A percentile compares a stretch with the other conserved stretches of the same genome.
These are phyloP conservation scores for Leptosphaerulina australis DNA, from an alignment of 2,329 filamentous ascomycete genomes.

Conservation along the genomic window DNA sequence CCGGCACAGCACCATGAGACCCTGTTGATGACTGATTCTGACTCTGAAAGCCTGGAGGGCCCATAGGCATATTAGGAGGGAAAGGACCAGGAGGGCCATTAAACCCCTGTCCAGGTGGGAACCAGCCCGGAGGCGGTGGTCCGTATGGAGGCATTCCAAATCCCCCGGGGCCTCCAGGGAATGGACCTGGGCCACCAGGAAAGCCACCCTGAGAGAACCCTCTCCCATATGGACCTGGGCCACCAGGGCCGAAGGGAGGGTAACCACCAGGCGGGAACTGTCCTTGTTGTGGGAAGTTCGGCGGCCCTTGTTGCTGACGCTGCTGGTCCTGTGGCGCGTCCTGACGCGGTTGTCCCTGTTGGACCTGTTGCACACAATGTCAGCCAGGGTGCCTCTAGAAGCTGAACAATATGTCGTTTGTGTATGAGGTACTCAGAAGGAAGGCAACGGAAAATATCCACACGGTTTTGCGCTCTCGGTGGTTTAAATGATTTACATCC, in stretches of 20 bases:
- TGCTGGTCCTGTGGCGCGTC: constrained; percentile 33
- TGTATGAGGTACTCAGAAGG: constrained; percentile 77
- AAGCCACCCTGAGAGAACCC: constrained; percentile 57
- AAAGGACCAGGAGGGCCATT: constrained; percentile 71
- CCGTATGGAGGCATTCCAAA: constrained; percentile 76
- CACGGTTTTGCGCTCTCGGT: constrained; percentile 95
- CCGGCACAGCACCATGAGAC: constrained; percentile 43
- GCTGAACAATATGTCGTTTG: constrained; percentile 13
- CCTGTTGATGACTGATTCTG: constrained; percentile 49
- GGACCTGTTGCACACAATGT: constrained; percentile 39
- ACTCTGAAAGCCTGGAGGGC: constrained; percentile 58
- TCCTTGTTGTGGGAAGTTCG: constrained; percentile 48
- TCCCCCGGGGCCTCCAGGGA: constrained; percentile 61
- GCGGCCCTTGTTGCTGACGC: constrained; percentile 47
- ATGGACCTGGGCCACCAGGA: constrained; percentile 50
- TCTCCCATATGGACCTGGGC: constrained; percentile 45
- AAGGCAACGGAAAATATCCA: constrained; percentile 99
- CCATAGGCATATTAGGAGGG: constrained; percentile 64
- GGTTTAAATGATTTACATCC: constrained; percentile 91
- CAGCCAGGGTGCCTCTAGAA: constrained; percentile 26
- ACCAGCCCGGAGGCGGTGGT: constrained; percentile 72
- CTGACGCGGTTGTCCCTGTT: constrained; percentile 36
- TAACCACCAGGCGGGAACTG: constrained; percentile 52
- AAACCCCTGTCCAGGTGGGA: constrained; percentile 76
- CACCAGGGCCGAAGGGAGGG: constrained; percentile 51